phyloP scores from a whole-genome alignment of 257 asterid species.

The Solanum chmielewskii region DNA sequence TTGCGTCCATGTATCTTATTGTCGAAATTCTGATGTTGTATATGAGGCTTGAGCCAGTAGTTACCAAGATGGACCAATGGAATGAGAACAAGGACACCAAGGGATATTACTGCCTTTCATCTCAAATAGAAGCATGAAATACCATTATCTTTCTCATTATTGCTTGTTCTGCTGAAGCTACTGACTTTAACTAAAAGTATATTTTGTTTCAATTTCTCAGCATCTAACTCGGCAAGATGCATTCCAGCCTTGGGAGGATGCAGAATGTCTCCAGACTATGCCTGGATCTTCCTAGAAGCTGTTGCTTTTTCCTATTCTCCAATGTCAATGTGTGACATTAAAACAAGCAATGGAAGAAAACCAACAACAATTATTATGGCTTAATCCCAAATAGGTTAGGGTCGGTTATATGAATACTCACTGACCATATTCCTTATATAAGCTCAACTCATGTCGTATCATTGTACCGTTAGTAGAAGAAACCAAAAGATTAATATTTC shows the following conservation, averaged over 20 bases:
- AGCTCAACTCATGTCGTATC: background rate
- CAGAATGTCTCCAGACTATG: background rate
- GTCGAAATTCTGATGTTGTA: background rate
- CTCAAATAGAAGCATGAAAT: background rate
- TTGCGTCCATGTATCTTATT: background rate
- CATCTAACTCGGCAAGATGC: constrained; percentile 6
- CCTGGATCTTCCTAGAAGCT: background rate
- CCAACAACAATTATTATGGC: background rate
- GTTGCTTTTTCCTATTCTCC: background rate
- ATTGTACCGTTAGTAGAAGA: background rate
- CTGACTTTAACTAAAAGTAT: background rate
- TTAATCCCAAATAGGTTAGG: background rate
- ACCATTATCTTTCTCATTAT: background rate
- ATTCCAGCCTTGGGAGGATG: constrained; percentile 16
- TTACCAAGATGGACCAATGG: background rate
- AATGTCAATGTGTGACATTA: background rate
- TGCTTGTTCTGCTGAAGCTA: background rate
- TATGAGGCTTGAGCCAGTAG: background rate
- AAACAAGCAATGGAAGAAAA: background rate
- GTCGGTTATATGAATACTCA: background rate
- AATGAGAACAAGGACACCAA: background rate
- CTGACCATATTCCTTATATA: background rate
- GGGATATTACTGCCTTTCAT: background rate
- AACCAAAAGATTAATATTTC: background rate
- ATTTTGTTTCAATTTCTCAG: constrained; percentile 3